These are phyloP conservation scores for Claviceps pusilla DNA, from an alignment of 2,329 filamentous ascomycete species.

Conservation along the genomic window DNA sequence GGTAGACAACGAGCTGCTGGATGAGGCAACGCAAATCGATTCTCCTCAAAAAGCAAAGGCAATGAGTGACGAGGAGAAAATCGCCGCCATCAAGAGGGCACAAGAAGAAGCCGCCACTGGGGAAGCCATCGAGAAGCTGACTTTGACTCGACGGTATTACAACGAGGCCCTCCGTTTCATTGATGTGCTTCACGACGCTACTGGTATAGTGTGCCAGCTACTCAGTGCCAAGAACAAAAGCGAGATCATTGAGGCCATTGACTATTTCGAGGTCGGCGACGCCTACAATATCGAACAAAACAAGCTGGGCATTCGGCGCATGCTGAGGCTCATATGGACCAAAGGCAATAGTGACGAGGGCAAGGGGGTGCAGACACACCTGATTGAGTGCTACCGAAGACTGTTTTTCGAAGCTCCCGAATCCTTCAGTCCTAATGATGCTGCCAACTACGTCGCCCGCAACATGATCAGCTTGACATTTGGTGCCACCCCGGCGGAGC, in stretches of 20 bases:
- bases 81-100: constrained; percentile 59
- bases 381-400: constrained; percentile 92
- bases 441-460: constrained; percentile 85
- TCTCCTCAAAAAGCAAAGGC: constrained; percentile 48
- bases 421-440: constrained; percentile 72
- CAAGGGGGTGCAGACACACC: constrained; percentile 89
- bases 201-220: constrained; percentile 67
- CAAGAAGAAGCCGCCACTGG: constrained; percentile 78
- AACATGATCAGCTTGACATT: constrained; percentile 99
- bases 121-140: constrained; percentile 74
- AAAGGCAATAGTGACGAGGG: constrained; percentile 99
- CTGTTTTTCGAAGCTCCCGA: constrained; percentile 94
- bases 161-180: constrained; percentile 90
- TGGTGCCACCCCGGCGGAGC: constrained; percentile 81
- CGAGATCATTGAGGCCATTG: constrained; percentile 97
- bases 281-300: constrained; percentile 93
- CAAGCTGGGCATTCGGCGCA: constrained; percentile 79
- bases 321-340: constrained; percentile 96
- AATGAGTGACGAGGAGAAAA: constrained; percentile 68
- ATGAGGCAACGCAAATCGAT: constrained; percentile 74
- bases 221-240: constrained; percentile 93
- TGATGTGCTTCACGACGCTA: constrained; percentile 73
- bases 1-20: constrained; percentile 63
- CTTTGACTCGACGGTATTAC: constrained; percentile 80
- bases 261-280: constrained; percentile 90